phyloP scores from a whole-genome alignment of 2,329 filamentous ascomycete species.

The Aspergillus tanneri region DNA sequence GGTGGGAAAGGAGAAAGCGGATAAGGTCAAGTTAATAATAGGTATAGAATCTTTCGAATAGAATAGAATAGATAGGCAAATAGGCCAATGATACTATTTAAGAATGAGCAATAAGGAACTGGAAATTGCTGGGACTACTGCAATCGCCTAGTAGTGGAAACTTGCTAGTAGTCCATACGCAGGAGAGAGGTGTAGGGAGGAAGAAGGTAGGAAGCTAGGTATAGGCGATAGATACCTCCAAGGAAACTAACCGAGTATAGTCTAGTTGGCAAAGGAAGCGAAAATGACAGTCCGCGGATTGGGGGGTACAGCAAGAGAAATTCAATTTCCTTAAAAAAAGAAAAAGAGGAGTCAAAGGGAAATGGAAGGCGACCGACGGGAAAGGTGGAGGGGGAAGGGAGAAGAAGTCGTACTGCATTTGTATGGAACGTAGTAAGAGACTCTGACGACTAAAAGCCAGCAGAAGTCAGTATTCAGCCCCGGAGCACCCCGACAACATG shows the following conservation, averaged over 20 bases:
- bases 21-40: background rate
- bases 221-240: background rate
- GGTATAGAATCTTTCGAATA: background rate
- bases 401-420: slow-evolving; percentile 1
- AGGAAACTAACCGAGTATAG: slow-evolving; percentile 4
- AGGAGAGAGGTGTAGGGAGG: background rate
- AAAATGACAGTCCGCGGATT: background rate
- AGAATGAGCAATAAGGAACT: slow-evolving; percentile 10
- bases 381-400: background rate
- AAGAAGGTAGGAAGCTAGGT: slow-evolving; percentile 10
- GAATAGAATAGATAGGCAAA: slow-evolving; percentile 4
- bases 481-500: slow-evolving; percentile 10
- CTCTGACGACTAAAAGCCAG: background rate
- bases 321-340: slow-evolving; percentile 5
- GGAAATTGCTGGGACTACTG: background rate
- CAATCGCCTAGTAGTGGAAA: background rate
- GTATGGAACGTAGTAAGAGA: slow-evolving; percentile 1
- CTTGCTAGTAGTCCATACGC: background rate
- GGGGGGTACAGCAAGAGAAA: slow-evolving; percentile 5
- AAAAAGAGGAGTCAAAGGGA: slow-evolving; percentile 10
- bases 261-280: slow-evolving; percentile 5
- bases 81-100: slow-evolving; percentile 1
- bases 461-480: slow-evolving; percentile 4
- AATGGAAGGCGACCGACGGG: slow-evolving; percentile 1
- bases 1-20: slow-evolving; percentile 2